Conservation (phyloP, 1,139 yeast species). For the Hansenula sp. region DNA sequence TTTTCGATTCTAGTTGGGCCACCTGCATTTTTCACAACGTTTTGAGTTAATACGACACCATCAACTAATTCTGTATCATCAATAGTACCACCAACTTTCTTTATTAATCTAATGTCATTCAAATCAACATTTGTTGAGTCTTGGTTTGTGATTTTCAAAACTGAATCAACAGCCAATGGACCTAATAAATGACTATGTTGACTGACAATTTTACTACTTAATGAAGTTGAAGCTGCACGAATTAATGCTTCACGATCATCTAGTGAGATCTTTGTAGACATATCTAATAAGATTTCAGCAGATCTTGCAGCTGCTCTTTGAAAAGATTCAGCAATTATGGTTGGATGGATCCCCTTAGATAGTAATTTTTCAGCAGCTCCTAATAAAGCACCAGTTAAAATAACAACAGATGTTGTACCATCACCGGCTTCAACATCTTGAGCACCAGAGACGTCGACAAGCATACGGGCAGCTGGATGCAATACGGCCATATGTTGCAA, state of each 20-base stretch:
- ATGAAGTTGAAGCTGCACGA: constrained; percentile 91
- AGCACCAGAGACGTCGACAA: constrained; percentile 95
- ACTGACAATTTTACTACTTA: constrained; percentile 91
- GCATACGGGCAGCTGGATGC: constrained; percentile 98
- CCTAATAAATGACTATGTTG: constrained; percentile 83
- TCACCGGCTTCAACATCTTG: constrained; percentile 99
- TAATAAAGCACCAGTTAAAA: constrained; percentile 86
- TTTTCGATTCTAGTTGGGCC: constrained; percentile 96
- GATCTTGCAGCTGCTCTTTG: constrained; percentile 89
- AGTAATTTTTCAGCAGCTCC: constrained; percentile 93
- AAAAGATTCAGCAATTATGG: constrained; percentile 90
- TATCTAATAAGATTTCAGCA: constrained; percentile 77
- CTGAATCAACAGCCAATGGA: constrained; percentile 94
- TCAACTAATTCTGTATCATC: constrained; percentile 92
- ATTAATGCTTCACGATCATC: constrained; percentile 76
- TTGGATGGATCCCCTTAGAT: constrained; percentile 92
- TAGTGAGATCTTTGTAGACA: constrained; percentile 75
- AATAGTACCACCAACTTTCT: constrained; percentile 95
- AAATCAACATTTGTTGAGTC: constrained; percentile 72
- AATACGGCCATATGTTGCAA: constrained; percentile 95
- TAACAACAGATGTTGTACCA: constrained; percentile 97
- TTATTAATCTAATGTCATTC: constrained; percentile 80
- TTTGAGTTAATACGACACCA: constrained; percentile 92
- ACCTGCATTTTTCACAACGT: constrained; percentile 83
- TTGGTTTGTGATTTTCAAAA: constrained; percentile 65